Base-by-base conservation (phyloP, 2,329 filamentous ascomycete genomes). In the Fusarium hostae region DNA sequence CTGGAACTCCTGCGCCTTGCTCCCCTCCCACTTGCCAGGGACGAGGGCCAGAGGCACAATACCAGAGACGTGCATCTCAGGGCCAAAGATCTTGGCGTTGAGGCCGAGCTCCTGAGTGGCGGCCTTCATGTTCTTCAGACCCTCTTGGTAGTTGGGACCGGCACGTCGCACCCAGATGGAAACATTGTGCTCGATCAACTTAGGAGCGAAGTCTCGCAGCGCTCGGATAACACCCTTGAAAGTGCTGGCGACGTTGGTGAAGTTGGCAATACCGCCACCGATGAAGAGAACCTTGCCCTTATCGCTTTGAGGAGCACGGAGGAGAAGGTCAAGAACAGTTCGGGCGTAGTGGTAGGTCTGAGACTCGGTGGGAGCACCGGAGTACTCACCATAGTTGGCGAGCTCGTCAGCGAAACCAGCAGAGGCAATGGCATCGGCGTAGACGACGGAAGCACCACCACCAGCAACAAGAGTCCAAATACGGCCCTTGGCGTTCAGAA, bases 201-300 rank as follows among this genome's bases (percentile, higher is more conserved):
- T 88, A 72, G 91, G 90, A 68, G 95, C 89, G 77, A 95, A 94
- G 85, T 98, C 96, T 75, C 95, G 91, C 75, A 99, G 90, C 67
- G 96, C 96, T 77, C 94, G 92, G 82, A 99, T 99, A 83, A 99
- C 95, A 87, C 96, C 96, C 90, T 99, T 99, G 92, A 99, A 99
- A 73, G 96, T 99, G 78, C 93, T 96, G 68, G 96, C 96, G 60
- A 99, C 96, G 86, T 98, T 99, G 88, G 96, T 99, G 88, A 99
- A 99, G 92, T 99, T 99, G 89, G 96, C 96, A 89, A 99, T 99
- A 89, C 96, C 96, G 87, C 96, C 96, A 84, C 96, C 96, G 76
- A 99, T 98, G 90, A 99, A 99, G 75, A 99, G 92, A 59, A 99
- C 94, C 90, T 98, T 99, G 87, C 96, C 96, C 80, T 98, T 92